Evolutionary conservation across 2,329 filamentous ascomycete species (phyloP), one percentile per base, ranked within the genome.

Genomic region (Thelonectria rubi): DNA sequence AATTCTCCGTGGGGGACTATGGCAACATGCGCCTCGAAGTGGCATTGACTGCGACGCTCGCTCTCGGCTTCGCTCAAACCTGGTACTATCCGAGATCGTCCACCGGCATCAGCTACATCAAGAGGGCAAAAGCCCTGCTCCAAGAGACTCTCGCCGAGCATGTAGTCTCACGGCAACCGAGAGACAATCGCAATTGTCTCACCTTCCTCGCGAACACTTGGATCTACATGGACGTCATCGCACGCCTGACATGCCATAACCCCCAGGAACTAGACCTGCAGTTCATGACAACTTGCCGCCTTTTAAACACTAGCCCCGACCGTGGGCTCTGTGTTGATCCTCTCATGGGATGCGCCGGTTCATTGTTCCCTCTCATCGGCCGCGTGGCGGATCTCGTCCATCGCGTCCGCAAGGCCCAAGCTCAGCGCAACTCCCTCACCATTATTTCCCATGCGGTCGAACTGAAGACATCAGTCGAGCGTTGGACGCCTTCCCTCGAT

Each of bases 221-320:
- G 63, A 59, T 65, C 4, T 65, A 65, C 20, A 60, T 65, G 60
- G 63, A 65, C 21, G 63, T 65, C n/a, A 55, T 65, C 17, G 47
- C 60, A 14, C 49, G 63, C 12, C 53, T 65, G 17, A 65, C 63
- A 2, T 63, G 55, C 50, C 26, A 54, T 5, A 51, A 58, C 8
- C 18, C 42, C 11, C 60, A 55, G 24, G 18, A 46, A 1, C 30
- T 56, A 12, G 60, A 65, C 32, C 52, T 55, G 20, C 42, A 62
- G 12, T 18, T 62, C 12, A 55, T 65, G 60, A 47, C 52, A 4
- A 42, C 17, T 32, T 57, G 55, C 17, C 40, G 24, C 21, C n/a
- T 49, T 2, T 18, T 49, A 4, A 48, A 17, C 3, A 17, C 30
- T 2, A 34, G 7, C 4, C 9, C 43, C 15, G 43, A 49, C 18